Conservation (phyloP, 2,329 filamentous ascomycete species). For the Claviceps maximensis region DNA sequence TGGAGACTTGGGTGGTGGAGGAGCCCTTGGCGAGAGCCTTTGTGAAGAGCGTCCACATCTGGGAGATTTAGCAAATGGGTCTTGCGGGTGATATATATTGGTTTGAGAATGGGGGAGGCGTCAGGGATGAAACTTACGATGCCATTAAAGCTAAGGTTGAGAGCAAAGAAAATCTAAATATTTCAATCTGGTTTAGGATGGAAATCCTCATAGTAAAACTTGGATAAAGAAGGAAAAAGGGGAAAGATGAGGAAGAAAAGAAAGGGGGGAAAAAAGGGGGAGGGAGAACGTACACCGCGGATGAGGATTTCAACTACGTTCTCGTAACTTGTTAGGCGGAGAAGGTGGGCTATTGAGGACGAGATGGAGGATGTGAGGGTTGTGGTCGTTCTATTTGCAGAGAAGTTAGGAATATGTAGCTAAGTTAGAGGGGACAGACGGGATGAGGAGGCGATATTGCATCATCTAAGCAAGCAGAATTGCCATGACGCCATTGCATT, state of each 20-base stretch:
- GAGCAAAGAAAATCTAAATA: constrained; percentile 53
- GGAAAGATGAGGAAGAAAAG: too few species aligned
- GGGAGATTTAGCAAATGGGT: background rate
- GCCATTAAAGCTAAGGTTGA: constrained; percentile 64
- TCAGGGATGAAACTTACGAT: constrained; percentile 42
- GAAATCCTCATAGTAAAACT: too few species aligned
- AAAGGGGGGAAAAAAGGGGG: background rate
- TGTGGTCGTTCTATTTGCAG: constrained; percentile 36
- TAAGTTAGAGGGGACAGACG: too few species aligned
- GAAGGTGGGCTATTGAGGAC: constrained; percentile 25
- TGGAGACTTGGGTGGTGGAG: constrained; percentile 66
- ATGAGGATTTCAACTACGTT: constrained; percentile 33
- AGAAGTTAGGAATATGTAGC: background rate
- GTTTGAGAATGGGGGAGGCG: background rate
- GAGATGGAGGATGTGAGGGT: constrained; percentile 38
- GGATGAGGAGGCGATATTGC: too few species aligned
- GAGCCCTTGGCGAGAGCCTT: constrained; percentile 59
- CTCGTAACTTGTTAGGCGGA: constrained; percentile 30
- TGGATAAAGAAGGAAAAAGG: too few species aligned
- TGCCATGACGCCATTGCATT: too few species aligned
- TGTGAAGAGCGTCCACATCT: constrained; percentile 79
- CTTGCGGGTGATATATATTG: background rate
- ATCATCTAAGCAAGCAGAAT: too few species aligned
- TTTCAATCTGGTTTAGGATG: constrained; percentile 1
- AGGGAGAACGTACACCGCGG: constrained; percentile 29